Conservation (phyloP, 352 stramenopile genomes). For the Elongisporangium senticosum region DNA sequence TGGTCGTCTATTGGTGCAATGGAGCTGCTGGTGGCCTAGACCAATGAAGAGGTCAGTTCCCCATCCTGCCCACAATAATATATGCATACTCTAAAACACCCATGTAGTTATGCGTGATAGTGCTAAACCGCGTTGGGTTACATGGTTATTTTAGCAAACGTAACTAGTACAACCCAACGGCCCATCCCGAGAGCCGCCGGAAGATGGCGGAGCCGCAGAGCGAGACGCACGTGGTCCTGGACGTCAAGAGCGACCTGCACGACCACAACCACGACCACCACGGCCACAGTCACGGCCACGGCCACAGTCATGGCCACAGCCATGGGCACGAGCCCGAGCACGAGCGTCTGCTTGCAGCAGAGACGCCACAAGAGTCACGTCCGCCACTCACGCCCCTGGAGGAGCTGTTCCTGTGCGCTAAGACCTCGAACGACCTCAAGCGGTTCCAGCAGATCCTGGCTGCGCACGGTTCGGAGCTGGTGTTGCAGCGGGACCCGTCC, state of each 20-base stretch:
- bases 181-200: too few species aligned
- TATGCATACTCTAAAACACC: not conserved
- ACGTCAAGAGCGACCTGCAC: not conserved
- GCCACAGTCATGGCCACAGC: constrained; percentile 9
- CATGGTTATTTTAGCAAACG: not conserved
- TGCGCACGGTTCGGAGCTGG: constrained; percentile 32
- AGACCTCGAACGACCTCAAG: constrained; percentile 41
- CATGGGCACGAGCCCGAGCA: constrained; percentile 7
- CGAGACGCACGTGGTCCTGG: not conserved
- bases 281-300: constrained; percentile 14
- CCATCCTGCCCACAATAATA: not conserved
- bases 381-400: constrained; percentile 36
- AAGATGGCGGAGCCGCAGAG: not conserved
- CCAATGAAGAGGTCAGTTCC: not conserved
- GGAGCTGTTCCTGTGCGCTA: constrained; percentile 60
- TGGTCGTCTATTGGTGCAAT: not conserved
- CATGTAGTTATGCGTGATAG: not conserved
- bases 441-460: constrained; percentile 46
- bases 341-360: not conserved
- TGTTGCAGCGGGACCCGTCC: constrained; percentile 36
- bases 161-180: not conserved
- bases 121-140: not conserved
- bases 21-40: not conserved
- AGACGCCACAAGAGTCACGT: constrained; percentile 6
- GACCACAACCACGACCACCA: constrained; percentile 18